A percentile compares a stretch with the other conserved stretches of the same genome.
phyloP scores from a whole-genome alignment of 495 filamentous ascomycete genomes.

The Hyaloscypha variabilis region DNA sequence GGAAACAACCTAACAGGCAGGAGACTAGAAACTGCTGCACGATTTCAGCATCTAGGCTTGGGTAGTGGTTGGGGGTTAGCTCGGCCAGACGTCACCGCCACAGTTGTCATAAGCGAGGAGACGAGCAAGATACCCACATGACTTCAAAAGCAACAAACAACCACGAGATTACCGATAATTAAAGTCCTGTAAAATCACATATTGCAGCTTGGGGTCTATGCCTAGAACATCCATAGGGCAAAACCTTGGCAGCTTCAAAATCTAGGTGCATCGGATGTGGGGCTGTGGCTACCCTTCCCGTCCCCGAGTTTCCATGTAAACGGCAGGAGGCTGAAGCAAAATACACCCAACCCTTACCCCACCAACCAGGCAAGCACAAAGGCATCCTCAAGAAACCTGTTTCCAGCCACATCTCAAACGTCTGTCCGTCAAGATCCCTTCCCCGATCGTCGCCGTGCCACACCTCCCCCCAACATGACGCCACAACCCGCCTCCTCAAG shows the following conservation, averaged over 20 bases:
- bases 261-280: not conserved
- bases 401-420: constrained; percentile 8
- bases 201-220: not conserved
- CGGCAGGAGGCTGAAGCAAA: not conserved
- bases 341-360: not conserved
- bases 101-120: not conserved
- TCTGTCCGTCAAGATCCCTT: not conserved
- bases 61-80: not conserved
- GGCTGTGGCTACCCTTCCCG: not conserved
- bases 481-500: not conserved
- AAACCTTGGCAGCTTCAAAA: too few relatives aligned
- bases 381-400: not conserved
- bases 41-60: not conserved
- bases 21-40: not conserved
- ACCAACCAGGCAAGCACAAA: not conserved
- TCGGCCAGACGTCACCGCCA: not conserved
- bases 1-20: not conserved
- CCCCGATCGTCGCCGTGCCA: not conserved
- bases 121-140: not conserved
- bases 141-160: not conserved
- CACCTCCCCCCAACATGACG: constrained; percentile 4
- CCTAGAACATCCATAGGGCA: not conserved
- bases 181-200: not conserved
- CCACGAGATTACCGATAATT: not conserved
- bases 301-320: not conserved